Evolutionary conservation across 371 early-diverging fungal genomes (phyloP), one percentile per base, ranked within the genome.

Genomic region (Syncephalastrum racemosum): DNA sequence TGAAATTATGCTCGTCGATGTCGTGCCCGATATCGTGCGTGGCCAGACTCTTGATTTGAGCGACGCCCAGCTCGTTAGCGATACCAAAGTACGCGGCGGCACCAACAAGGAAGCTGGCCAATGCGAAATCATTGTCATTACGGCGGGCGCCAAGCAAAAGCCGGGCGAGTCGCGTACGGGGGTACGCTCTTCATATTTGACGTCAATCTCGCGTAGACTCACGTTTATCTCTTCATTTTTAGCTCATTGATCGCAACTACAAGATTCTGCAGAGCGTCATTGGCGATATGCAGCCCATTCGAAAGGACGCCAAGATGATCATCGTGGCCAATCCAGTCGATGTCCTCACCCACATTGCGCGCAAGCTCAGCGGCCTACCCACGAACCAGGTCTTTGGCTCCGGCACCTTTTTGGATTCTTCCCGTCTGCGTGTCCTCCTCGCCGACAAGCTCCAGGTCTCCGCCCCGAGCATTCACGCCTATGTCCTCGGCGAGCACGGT

Each of bases 401-500:
- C 0, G 94, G 95, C 15, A 94, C 95, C 0, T 90, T 87, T 53
- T 64, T 94, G 40, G 95, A 94, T 64, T 79, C 91, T 0, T 82
- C 84, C 4, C 88, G 95, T 44, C 81, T 94, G 51, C 80, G 94
- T 56, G 80, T 78, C 22, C 65, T 68, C 15, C 62, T 94, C 36
- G 74, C 90, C 6, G 68, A 85, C 2, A 65, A 62, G 13, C 80
- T 94, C 12, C 60, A 77, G 22, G 87, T 79, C 18, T 75, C 88
- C 13, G 84, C 87, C 45, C 80, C 81, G 3, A 85, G 92, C 1
- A 79, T 94, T 23, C 88, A 94, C 58, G 89, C 88, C 2, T 90
- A 89, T 60, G 85, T 92, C 46, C 69, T 94, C 44, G 95, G 95
- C 41, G 94, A 92, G 60, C 95, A 94, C 49, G 95, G 94, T 50